Conservation (phyloP, 1,284 basidiomycete species). For the Omphalotus olearius region DNA sequence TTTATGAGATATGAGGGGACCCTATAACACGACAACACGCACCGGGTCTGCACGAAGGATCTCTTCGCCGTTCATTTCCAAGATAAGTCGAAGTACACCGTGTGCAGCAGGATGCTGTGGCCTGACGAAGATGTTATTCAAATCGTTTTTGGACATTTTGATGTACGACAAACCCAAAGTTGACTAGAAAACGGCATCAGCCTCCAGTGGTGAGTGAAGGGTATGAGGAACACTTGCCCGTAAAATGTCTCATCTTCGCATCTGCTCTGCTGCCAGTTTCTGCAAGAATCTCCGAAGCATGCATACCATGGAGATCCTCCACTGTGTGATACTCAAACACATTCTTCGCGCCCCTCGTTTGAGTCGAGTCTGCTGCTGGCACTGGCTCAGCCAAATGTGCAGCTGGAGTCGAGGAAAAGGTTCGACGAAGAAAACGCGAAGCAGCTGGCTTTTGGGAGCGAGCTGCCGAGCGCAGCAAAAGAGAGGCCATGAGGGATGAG, state of each 20-base stretch:
- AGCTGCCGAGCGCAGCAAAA: constrained; percentile 40
- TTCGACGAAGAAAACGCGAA: constrained; percentile 6
- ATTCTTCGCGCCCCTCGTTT: constrained; percentile 34
- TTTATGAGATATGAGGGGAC: constrained; percentile 7
- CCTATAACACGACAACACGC: constrained; percentile 24
- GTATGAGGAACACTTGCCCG: constrained; percentile 49
- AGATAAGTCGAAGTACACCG: constrained; percentile 95
- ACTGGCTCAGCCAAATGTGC: constrained; percentile 24
- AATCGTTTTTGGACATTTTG: background rate
- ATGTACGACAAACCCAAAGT: constrained; percentile 68
- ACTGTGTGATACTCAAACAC: constrained; percentile 67
- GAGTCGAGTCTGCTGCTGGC: constrained; percentile 15
- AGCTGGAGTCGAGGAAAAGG: constrained; percentile 24
- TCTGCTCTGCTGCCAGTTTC: constrained; percentile 74
- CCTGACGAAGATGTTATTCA: constrained; percentile 30
- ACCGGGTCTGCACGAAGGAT: constrained; percentile 89
- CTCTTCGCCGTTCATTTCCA: constrained; percentile 97
- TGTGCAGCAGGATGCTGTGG: constrained; percentile 99
- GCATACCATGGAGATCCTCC: constrained; percentile 77
- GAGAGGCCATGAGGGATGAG: constrained; percentile 41
- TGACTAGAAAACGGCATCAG: constrained; percentile 49
- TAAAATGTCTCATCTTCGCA: constrained; percentile 88
- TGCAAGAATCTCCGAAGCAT: constrained; percentile 72
- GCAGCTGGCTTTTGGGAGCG: constrained; percentile 21
- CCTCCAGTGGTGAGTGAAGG: constrained; percentile 12